Percentiles rank a stretch among this genome's conserved stretches.
Conservation (phyloP, 805 yeast species). For the Diddensiella santjacobensis region DNA sequence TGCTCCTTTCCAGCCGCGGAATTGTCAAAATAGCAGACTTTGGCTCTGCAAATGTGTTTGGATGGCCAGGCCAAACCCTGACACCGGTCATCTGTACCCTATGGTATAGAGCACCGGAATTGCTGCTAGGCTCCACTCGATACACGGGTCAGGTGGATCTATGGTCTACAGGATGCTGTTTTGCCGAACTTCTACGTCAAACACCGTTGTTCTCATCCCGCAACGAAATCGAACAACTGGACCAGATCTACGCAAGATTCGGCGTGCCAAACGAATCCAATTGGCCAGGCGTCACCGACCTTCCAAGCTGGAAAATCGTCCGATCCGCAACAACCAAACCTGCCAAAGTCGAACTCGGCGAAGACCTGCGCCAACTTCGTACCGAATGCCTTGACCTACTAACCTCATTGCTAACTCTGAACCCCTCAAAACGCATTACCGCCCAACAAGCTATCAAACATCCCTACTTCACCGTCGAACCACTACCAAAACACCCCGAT, state of each 20-base stretch:
- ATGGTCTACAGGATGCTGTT: conserved; percentile 89
- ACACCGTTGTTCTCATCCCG: conserved; percentile 42
- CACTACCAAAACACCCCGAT: conserved; percentile 35
- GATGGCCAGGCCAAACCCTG: conserved; percentile 33
- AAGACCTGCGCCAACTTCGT: conserved; percentile 11
- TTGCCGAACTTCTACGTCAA: conserved; percentile 45
- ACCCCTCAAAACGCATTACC: conserved; percentile 42
- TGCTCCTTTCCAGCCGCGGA: conserved; percentile 25
- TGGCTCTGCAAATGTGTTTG: conserved; percentile 60
- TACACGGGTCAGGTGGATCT: conserved; percentile 89
- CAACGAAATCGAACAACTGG: conserved; percentile 43
- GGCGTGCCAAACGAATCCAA: conserved; percentile 48
- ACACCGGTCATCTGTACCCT: conserved; percentile 44
- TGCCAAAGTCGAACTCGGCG: neutral
- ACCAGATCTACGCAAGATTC: conserved; percentile 40
- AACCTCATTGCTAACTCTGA: conserved; percentile 38
- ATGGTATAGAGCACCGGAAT: conserved; percentile 40
- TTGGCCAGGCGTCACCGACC: conserved; percentile 54
- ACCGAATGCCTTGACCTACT: conserved; percentile 34
- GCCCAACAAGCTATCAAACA: conserved; percentile 46
- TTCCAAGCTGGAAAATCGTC: conserved; percentile 45
- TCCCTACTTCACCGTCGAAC: conserved; percentile 41
- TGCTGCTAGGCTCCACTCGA: conserved; percentile 70
- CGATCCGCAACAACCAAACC: neutral
- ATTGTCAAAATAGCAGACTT: conserved; percentile 29